Percentiles rank a stretch among this genome's conserved stretches.
Evolutionary conservation across 331 rosid genomes (phyloP).

Genomic region (Quercus phellos): DNA sequence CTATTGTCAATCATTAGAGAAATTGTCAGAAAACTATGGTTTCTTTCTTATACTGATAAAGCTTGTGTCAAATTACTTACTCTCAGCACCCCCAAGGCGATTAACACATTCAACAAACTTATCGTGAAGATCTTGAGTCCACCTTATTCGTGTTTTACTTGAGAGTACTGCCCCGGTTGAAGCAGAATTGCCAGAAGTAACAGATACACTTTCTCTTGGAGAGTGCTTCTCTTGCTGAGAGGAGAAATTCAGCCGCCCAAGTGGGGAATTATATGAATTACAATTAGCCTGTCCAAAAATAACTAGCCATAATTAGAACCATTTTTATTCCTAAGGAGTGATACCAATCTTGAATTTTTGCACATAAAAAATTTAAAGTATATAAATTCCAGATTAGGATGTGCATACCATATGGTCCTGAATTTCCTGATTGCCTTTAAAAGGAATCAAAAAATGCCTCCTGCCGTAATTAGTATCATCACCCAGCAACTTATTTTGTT

Average conservation of each 20-base stretch:
- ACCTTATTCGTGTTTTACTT: slow-evolving; percentile 72
- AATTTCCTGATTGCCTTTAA: slow-evolving; percentile 33
- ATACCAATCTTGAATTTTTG: not conserved
- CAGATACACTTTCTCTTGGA: slow-evolving; percentile 36
- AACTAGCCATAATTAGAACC: not conserved
- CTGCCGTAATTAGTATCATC: slow-evolving; percentile 19
- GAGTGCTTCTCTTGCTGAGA: slow-evolving; percentile 40
- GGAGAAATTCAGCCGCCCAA: slow-evolving; percentile 35
- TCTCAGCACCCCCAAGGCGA: slow-evolving; percentile 87
- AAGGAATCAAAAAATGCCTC: slow-evolving; percentile 28
- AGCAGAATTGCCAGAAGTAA: slow-evolving; percentile 31
- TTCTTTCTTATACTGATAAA: not conserved
- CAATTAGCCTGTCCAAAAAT: slow-evolving; percentile 24
- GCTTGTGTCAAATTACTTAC: slow-evolving; percentile 35
- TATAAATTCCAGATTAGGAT: not conserved
- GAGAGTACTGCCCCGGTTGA: slow-evolving; percentile 35
- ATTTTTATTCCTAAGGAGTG: not conserved
- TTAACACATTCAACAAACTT: slow-evolving; percentile 81
- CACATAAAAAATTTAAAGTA: not conserved
- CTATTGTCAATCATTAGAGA: slow-evolving; percentile 28
- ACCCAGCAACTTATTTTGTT: slow-evolving; percentile 30
- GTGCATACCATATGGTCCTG: slow-evolving; percentile 40
- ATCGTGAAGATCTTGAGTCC: slow-evolving; percentile 91
- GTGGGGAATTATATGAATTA: slow-evolving; percentile 30
- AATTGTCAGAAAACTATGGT: not conserved